phyloP scores from a whole-genome alignment of 768 basidiomycete genomes.

The Chalciporus piperatus region DNA sequence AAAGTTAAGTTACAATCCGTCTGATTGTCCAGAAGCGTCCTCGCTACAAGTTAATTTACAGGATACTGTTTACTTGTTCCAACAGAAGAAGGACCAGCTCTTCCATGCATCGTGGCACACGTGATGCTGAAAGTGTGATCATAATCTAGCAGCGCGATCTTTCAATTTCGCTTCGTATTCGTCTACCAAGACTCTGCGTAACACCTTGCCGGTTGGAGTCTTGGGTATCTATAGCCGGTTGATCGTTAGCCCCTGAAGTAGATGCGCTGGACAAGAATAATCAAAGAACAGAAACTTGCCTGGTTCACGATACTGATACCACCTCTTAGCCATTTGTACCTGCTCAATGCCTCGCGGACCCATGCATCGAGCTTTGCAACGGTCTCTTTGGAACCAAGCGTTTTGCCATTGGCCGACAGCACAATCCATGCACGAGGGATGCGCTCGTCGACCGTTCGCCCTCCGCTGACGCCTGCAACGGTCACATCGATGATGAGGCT shows the following conservation, averaged over 20 bases:
- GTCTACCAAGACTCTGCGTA: conserved; percentile 61
- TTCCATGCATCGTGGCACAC: background rate
- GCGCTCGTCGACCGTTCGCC: conserved; percentile 68
- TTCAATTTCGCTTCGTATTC: conserved; percentile 41
- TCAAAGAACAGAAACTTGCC: conserved; percentile 38
- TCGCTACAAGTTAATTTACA: too few relatives aligned
- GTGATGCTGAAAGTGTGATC: background rate
- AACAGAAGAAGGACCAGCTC: too few relatives aligned
- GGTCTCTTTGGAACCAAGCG: conserved; percentile 40
- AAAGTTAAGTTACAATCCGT: too few relatives aligned
- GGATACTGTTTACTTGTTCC: too few relatives aligned
- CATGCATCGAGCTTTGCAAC: conserved; percentile 54
- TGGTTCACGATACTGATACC: conserved; percentile 64
- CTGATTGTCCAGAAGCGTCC: too few relatives aligned
- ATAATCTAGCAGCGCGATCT: conserved; percentile 25
- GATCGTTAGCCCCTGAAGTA: background rate
- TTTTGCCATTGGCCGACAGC: conserved; percentile 53
- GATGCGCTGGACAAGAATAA: background rate
- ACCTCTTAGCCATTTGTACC: conserved; percentile 74
- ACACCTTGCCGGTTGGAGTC: conserved; percentile 67
- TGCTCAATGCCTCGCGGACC: conserved; percentile 62
- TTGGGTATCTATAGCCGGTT: conserved; percentile 58
- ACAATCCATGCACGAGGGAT: conserved; percentile 80
- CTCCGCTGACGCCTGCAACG: conserved; percentile 74
- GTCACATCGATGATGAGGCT: conserved; percentile 60